phyloP scores from a whole-genome alignment of 176 grass and related monocot genomes.

The Juncus inflexus region DNA sequence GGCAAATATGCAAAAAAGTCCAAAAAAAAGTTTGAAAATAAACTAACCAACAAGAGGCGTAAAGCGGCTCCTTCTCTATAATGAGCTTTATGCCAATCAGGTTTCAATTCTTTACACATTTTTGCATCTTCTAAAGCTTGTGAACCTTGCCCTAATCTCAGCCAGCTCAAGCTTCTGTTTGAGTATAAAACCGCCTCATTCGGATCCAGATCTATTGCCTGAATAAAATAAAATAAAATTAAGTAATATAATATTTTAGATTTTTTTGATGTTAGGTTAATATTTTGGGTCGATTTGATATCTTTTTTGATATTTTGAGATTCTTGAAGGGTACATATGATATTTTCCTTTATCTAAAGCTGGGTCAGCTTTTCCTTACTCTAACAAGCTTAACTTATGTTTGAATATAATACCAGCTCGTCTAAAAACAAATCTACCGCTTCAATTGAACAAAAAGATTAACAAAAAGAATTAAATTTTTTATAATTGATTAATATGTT shows the following conservation, averaged over 20 bases:
- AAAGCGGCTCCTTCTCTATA: slow-evolving; percentile 78
- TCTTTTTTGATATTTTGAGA: neutral
- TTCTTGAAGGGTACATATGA: neutral
- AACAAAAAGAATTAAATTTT: too few relatives aligned
- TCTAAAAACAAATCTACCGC: too few relatives aligned
- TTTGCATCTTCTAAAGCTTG: slow-evolving; percentile 68
- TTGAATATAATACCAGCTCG: too few relatives aligned
- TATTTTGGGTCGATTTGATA: too few relatives aligned
- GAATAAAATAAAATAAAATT: slow-evolving; percentile 9
- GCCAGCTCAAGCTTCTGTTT: slow-evolving; percentile 85
- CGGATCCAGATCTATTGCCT: slow-evolving; percentile 80
- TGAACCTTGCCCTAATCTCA: slow-evolving; percentile 65
- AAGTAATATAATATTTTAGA: too few relatives aligned
- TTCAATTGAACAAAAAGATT: too few relatives aligned
- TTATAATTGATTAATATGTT: too few relatives aligned
- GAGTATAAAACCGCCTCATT: slow-evolving; percentile 59
- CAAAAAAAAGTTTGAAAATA: slow-evolving; percentile 12
- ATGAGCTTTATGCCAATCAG: slow-evolving; percentile 87
- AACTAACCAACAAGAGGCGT: slow-evolving; percentile 67
- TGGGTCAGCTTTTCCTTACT: too few relatives aligned
- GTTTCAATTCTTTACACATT: slow-evolving; percentile 55
- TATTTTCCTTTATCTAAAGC: too few relatives aligned
- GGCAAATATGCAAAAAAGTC: neutral
- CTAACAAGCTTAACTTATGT: too few relatives aligned
- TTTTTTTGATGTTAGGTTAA: too few relatives aligned